Evolutionary conservation across 257 asterid species (phyloP), one percentile per base, ranked within the genome.

Genomic region (Cruciata laevipes): DNA sequence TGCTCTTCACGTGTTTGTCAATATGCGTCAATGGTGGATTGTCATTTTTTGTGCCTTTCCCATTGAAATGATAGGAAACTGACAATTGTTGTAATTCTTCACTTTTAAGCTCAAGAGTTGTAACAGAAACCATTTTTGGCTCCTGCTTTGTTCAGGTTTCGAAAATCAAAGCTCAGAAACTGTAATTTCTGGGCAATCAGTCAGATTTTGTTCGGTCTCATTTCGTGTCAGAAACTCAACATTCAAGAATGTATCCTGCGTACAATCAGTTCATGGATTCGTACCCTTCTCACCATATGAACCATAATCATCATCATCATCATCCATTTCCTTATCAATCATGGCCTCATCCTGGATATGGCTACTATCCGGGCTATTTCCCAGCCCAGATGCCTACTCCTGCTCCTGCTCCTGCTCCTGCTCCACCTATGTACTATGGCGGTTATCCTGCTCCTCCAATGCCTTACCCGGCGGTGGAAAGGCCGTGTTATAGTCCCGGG

Each of bases 251-350:
- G 84, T 84, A 80, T 65, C 75, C 83, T 32, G 56, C 52, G 38
- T 61, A 78, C 20, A 57, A 57, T 33, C 71, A 69, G 66, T 76
- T 67, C 56, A 69, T 78, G 80, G 80, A 68, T 53, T 63, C 81
- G 0, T 60, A 72, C 71, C 86, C 89, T 63, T 86, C 90, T 17
- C 59, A 63, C 53, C 88, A 80, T 66, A 77, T 67, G 74, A 83
- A 76, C 66, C 87, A 78, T 51, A 67, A 75, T 7, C 51, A 55
- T 44, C 73, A 59, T 69, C 71, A 31, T 61, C 77, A 81, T 4
- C 12, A 65, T 58, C 47, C 66, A 12, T 21, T 37, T 12, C 51
- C 75, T 20, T 71, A 76, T 53, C 80, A 65, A 9, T 60, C 75
- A 10, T 80, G 85, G 84, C 88, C 87, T 68, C 76, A 79, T 32